phyloP scores from a whole-genome alignment of 257 asterid genomes.

The Anisodus tanguticus region DNA sequence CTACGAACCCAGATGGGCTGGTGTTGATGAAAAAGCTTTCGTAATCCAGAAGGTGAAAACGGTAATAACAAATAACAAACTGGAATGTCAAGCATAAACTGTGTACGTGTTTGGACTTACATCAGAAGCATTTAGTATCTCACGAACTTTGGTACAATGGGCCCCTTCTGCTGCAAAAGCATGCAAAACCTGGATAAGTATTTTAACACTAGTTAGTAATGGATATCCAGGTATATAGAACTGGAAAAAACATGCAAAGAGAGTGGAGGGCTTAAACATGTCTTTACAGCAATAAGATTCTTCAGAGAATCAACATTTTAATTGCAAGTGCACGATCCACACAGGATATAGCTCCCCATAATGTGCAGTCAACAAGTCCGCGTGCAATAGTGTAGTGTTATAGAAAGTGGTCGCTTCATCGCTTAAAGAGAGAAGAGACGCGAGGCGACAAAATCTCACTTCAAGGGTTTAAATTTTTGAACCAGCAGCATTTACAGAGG shows the following conservation, averaged over 20 bases:
- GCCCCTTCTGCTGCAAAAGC: conserved; percentile 99
- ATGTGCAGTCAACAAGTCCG: conserved; percentile 24
- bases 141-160: conserved; percentile 84
- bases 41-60: too few species aligned
- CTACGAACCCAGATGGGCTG: conserved; percentile 12
- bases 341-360: conserved; percentile 7
- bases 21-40: not conserved
- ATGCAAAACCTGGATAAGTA: conserved; percentile 72
- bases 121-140: conserved; percentile 74
- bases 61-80: not conserved
- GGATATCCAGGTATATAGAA: conserved; percentile 25
- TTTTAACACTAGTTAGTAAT: not conserved
- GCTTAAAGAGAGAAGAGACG: not conserved
- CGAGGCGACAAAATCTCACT: not conserved
- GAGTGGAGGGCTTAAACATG: not conserved
- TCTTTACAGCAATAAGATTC: not conserved
- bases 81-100: not conserved
- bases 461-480: conserved; percentile 1
- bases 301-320: conserved; percentile 18
- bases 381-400: not conserved
- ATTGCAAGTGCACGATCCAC: not conserved
- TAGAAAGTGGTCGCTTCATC: not conserved
- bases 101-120: conserved; percentile 55
- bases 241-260: conserved; percentile 14
- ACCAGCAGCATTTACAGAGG: conserved; percentile 22